A percentile compares a stretch with the other conserved stretches of the same genome.
phyloP scores from a whole-genome alignment of 1,284 basidiomycete genomes.

The Ceratobasidium sp. region DNA sequence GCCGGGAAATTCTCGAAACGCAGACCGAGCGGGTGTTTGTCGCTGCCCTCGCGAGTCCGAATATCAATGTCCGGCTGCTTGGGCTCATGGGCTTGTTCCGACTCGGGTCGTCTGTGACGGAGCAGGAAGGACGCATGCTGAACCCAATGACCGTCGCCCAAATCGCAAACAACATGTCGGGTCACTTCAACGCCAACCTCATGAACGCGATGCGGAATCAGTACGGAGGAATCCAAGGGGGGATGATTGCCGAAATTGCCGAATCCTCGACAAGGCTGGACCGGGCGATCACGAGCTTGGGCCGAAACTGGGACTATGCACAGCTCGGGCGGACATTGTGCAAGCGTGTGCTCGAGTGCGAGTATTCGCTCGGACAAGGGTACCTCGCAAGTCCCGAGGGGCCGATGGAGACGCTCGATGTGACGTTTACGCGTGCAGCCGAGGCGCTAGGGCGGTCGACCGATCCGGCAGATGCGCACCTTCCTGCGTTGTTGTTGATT shows the following conservation, averaged over 20 bases:
- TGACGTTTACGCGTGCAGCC: constrained; percentile 6
- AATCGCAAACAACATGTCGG: constrained; percentile 9
- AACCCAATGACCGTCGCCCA: constrained; percentile 6
- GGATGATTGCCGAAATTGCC: constrained; percentile 27
- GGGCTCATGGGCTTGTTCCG: constrained; percentile 5
- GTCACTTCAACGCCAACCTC: constrained; percentile 18
- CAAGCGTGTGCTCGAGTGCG: constrained; percentile 6
- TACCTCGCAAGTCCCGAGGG: not conserved
- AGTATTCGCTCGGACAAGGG: constrained; percentile 9
- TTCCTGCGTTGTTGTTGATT: constrained; percentile 2
- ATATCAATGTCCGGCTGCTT: constrained; percentile 15
- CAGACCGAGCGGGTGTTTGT: constrained; percentile 2
- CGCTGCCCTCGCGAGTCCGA: constrained; percentile 16
- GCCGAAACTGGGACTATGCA: not conserved
- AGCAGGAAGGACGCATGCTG: constrained; percentile 11
- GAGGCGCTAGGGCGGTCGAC: constrained; percentile 1
- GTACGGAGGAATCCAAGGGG: constrained; percentile 29
- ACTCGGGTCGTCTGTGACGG: not conserved
- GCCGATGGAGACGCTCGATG: not conserved
- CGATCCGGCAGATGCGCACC: constrained; percentile 16
- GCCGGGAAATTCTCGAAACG: constrained; percentile 11
- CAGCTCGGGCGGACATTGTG: constrained; percentile 12
- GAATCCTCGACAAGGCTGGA: not conserved
- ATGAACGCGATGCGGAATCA: constrained; percentile 27
- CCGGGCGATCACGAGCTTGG: not conserved